Evolutionary conservation across 2,329 filamentous ascomycete species (phyloP).

Genomic region (Mycogone perniciosa): DNA sequence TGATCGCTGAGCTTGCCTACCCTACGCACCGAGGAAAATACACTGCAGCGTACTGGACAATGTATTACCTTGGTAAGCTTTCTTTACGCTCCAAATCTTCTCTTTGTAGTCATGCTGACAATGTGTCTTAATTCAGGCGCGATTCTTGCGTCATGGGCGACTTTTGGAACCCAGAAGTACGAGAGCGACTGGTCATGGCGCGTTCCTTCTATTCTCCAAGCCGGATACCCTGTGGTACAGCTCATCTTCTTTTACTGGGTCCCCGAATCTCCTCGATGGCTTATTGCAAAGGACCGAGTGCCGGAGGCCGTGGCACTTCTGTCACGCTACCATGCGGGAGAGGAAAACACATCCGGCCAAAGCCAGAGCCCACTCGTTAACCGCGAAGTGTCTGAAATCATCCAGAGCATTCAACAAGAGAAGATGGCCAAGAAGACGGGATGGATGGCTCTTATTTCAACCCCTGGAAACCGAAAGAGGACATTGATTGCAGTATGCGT

Average conservation of each 20-base stretch:
- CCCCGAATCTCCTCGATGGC: slow-evolving; percentile 29
- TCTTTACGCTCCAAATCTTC: too few species aligned
- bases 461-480: slow-evolving; percentile 33
- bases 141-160: slow-evolving; percentile 8
- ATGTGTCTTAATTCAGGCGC: neutral
- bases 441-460: slow-evolving; percentile 17
- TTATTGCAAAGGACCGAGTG: slow-evolving; percentile 25
- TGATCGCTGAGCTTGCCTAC: slow-evolving; percentile 61
- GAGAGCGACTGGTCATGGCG: slow-evolving; percentile 60
- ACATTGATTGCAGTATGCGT: slow-evolving; percentile 17
- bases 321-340: slow-evolving; percentile 34
- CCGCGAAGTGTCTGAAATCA: slow-evolving; percentile 35
- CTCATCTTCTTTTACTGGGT: slow-evolving; percentile 50
- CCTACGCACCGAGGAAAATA: slow-evolving; percentile 61
- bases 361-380: slow-evolving; percentile 29
- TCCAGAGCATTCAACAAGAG: slow-evolving; percentile 26
- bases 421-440: slow-evolving; percentile 27
- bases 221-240: slow-evolving; percentile 55
- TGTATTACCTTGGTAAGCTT: slow-evolving; percentile 39
- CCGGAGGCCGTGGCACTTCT: slow-evolving; percentile 31
- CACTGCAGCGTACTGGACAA: slow-evolving; percentile 61
- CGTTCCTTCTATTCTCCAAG: slow-evolving; percentile 58
- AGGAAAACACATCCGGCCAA: slow-evolving; percentile 14
- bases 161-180: slow-evolving; percentile 15
- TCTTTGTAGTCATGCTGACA: too few species aligned